Base-by-base conservation (phyloP, 306 rosid genomes). In the Cucurbita ficifolia region DNA sequence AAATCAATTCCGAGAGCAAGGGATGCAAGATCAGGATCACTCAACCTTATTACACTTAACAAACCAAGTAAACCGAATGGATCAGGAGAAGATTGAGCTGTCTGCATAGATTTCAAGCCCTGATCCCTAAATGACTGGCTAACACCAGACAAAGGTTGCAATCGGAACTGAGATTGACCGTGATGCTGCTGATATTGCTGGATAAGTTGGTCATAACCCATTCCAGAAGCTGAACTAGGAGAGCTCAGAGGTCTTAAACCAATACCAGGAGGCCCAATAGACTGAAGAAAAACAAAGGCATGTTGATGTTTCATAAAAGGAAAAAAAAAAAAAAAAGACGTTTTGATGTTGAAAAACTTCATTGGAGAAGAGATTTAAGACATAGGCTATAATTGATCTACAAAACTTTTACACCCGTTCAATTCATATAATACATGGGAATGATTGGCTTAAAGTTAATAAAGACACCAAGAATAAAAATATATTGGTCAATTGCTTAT, bases 121-220 rank as follows among this genome's bases (percentile, higher is more conserved):
- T 88, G 98, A 73, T 93, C 97, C 86, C 96, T 87, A 81, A 87
- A 90, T 43, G 98, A 76, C 81, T 85, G 97, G 85, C 85, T 87
- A 72, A 82, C 88, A 71, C 92, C 83, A 22, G 98, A 83, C 96
- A 89, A 87, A 76, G 84, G 94, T 61, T 86, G 98, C 81, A 88
- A 89, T 35, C 92, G 97, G 73, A 90, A 90, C 86, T 90, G 98
- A 35, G 97, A 86, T 78, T 85, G 97, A 79, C 78, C 89, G 75
- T 89, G 92, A 51, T 93, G 98, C 74, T 89, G 98, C 63, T 93
- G 97, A 82, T 88, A 89, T 79, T 90, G 97, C 88, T 93, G 98
- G 72, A 89, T 85, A 54, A 89, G 89, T 79, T 88, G 98, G 76
- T 88, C 96, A 42, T 90, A 90, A 71, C 93, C 88, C 97, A 88